These are phyloP conservation scores for Botryobasidium botryosum DNA, from an alignment of 768 basidiomycete genomes.

Conservation along the genomic window DNA sequence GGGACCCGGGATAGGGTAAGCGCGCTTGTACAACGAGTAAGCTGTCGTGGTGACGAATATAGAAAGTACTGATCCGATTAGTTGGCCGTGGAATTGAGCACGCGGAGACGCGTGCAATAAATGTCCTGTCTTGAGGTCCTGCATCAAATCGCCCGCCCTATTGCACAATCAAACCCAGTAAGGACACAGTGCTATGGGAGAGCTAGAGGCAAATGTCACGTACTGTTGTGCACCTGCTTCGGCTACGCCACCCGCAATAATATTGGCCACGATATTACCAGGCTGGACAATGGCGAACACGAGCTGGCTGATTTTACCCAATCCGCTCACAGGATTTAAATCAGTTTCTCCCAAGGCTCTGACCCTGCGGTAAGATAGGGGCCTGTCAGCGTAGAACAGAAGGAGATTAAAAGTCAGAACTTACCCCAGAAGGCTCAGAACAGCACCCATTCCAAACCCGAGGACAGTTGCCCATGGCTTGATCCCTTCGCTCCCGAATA, in stretches of 20 bases:
- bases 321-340: conserved; percentile 76
- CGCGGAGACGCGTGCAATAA: conserved; percentile 81
- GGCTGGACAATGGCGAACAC: conserved; percentile 91
- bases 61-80: conserved; percentile 77
- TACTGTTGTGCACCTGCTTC: conserved; percentile 91
- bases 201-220: conserved; percentile 15
- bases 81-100: conserved; percentile 86
- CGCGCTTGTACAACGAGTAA: conserved; percentile 70
- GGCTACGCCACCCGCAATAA: conserved; percentile 92
- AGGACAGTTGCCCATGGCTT: conserved; percentile 88
- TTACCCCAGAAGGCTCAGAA: conserved; percentile 78
- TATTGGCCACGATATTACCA: conserved; percentile 91
- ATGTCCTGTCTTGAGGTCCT: conserved; percentile 94
- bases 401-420: conserved; percentile 16
- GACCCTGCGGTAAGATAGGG: conserved; percentile 33
- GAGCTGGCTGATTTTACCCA: conserved; percentile 89
- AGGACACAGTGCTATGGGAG: neutral
- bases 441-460: conserved; percentile 64
- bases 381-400: conserved; percentile 5
- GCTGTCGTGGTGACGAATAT: conserved; percentile 81
- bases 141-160: conserved; percentile 96
- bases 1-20: conserved; percentile 80
- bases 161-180: conserved; percentile 27
- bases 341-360: conserved; percentile 94
- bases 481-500: conserved; percentile 85